Base-by-base conservation (phyloP, 495 filamentous ascomycete species). In the Penicillium angulare region DNA sequence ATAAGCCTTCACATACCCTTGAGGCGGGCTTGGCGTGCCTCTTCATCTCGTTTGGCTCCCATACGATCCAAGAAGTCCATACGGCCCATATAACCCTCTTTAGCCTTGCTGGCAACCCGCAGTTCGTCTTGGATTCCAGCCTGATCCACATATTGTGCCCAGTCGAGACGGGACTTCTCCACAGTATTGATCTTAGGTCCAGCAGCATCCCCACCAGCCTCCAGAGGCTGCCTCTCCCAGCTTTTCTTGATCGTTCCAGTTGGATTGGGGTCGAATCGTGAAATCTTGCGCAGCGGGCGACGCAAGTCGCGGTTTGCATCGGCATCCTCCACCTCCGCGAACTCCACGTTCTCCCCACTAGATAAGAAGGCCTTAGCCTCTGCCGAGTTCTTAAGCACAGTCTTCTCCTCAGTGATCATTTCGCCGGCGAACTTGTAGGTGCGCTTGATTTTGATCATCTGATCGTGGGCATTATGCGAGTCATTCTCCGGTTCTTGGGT, bases 91-190 rank as follows among this genome's bases (percentile, higher is more conserved):
- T 88, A 97, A 13, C 84, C 86, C 59, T 86, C 84, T 68, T 93
- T 93, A 9, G 84, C 86, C 71, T 87, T 91, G 60, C 89, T 89
- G 53, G 90, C 86, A 38, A 84, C 78, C 57, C 87, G 85, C 49
- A 98, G 78, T 66, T 98, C 93, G 62, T 96, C 93, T 59, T 84
- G 84, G 69, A 98, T 86, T 2, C 93, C 95, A 56, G 92, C 87
- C 49, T 90, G 79, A 61, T 97, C 92, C 40, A 97, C 95, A 60
- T 89, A 95, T 35, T 86, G 86, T 3, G 89, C 90, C 93, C 93
- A 98, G 65, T 98, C 93, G 73, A 96, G 78, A 43, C 88, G 79
- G 29, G 87, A 92, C 75, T 98, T 98, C 73, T 97, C 91, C 18
- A 98, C 86, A 1, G 92, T 95, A 65, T 96, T 97, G 62, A 97